phyloP scores from a whole-genome alignment of 768 basidiomycete species.

The Cantharellus anzutake region DNA sequence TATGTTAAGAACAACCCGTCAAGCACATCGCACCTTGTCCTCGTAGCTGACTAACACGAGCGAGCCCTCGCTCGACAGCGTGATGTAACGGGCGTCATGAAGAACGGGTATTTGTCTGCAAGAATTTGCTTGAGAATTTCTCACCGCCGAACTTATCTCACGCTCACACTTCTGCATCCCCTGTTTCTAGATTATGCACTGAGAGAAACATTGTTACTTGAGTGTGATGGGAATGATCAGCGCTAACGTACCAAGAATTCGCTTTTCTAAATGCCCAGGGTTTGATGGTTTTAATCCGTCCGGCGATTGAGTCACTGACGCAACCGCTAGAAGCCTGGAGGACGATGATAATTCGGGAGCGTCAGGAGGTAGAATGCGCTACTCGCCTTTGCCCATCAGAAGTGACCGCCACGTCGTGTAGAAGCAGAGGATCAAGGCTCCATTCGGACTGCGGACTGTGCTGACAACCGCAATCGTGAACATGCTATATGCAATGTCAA shows the following conservation, averaged over 20 bases:
- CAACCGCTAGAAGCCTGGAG: constrained; percentile 35
- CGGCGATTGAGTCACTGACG: constrained; percentile 40
- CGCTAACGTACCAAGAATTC: constrained; percentile 38
- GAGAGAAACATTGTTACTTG: not conserved
- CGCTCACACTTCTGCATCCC: constrained; percentile 36
- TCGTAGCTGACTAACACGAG: constrained; percentile 57
- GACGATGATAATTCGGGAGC: no score
- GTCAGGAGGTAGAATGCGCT: no score
- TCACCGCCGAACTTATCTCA: no score
- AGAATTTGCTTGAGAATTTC: no score
- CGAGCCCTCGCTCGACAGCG: constrained; percentile 29
- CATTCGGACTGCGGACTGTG: constrained; percentile 17
- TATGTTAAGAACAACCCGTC: not conserved
- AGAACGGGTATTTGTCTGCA: constrained; percentile 41
- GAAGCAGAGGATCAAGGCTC: constrained; percentile 39
- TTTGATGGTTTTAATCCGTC: constrained; percentile 48
- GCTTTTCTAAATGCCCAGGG: constrained; percentile 43
- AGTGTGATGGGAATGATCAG: not conserved
- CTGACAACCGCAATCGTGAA: no score
- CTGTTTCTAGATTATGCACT: constrained; percentile 53
- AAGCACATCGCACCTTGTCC: constrained; percentile 26
- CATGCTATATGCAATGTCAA: no score
- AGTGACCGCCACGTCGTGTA: constrained; percentile 54
- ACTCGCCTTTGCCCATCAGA: constrained; percentile 31
- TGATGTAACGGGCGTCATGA: constrained; percentile 54